Evolutionary conservation across 139 green algal genomes (phyloP).

Genomic region (Chlamydomonas incerta): DNA sequence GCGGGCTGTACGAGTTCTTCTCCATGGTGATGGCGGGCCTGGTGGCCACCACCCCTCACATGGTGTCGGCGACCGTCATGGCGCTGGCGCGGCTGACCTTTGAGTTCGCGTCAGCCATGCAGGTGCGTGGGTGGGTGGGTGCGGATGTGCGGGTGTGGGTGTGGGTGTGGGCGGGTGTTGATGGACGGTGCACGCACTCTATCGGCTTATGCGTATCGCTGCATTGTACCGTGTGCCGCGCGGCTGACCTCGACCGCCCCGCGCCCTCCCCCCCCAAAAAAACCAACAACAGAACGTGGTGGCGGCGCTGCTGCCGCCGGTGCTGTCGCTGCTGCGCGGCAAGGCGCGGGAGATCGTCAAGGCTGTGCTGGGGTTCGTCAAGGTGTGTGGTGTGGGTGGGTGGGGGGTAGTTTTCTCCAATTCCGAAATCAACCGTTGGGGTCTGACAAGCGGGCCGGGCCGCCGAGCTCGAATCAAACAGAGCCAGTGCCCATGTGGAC

Average conservation of each 20-base stretch:
- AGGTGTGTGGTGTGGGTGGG: slow-evolving; percentile 65
- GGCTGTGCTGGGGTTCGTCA: slow-evolving; percentile 92
- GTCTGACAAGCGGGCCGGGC: no score
- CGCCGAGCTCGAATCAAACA: no score
- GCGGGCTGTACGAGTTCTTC: slow-evolving; percentile 83
- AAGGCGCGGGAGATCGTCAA: slow-evolving; percentile 94
- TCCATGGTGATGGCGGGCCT: slow-evolving; percentile 87
- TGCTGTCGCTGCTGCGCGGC: slow-evolving; percentile 88
- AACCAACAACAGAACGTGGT: slow-evolving; percentile 47
- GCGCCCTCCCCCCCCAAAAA: background rate
- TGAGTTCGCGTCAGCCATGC: slow-evolving; percentile 84
- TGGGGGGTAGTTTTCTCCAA: no score
- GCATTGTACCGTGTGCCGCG: no score
- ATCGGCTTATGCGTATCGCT: no score
- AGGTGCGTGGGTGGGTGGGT: slow-evolving; percentile 9
- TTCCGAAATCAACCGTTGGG: no score
- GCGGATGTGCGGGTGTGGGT: background rate
- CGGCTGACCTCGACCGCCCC: background rate
- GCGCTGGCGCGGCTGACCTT: slow-evolving; percentile 93
- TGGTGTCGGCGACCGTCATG: slow-evolving; percentile 81
- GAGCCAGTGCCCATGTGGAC: no score
- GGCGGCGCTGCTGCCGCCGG: slow-evolving; percentile 80
- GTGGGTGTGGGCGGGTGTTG: background rate
- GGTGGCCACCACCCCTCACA: slow-evolving; percentile 61
- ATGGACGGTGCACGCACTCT: background rate